Percentiles rank a stretch among this genome's conserved stretches.
These are phyloP conservation scores for Echria macrotheca DNA, from an alignment of 495 filamentous ascomycete species.

Conservation along the genomic window DNA sequence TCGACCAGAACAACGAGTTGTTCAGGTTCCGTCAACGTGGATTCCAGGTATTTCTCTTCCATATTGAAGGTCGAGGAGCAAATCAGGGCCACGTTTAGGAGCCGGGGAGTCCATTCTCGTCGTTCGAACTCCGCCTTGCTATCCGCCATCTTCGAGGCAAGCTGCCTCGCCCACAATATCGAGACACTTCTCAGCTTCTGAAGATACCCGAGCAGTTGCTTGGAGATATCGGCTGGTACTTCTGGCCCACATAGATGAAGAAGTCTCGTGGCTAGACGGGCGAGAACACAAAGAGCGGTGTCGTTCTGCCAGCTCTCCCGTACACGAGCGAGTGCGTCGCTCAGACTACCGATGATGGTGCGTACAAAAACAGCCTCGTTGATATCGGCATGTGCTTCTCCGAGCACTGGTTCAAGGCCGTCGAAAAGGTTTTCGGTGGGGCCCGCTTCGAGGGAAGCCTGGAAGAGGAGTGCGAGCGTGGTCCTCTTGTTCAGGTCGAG, in stretches of 20 bases:
- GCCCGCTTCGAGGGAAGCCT: constrained; percentile 45
- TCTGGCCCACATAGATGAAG: constrained; percentile 10
- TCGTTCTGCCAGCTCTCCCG: constrained; percentile 6
- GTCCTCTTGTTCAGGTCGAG: constrained; percentile 44
- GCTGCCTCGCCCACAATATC: constrained; percentile 12
- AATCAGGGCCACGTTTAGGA: not conserved
- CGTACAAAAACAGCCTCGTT: not conserved
- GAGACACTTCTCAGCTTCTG: constrained; percentile 5
- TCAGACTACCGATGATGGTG: not conserved
- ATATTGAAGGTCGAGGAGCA: constrained; percentile 13
- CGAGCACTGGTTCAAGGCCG: constrained; percentile 19
- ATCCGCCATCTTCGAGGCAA: not conserved
- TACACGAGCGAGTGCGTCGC: not conserved
- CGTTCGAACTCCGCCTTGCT: not conserved
- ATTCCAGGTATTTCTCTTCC: not conserved
- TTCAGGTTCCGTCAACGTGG: not conserved
- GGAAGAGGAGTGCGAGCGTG: constrained; percentile 41
- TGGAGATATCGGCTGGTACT: not conserved
- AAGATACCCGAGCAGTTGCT: constrained; percentile 10
- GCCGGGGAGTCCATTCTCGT: not conserved
- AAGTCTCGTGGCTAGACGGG: constrained; percentile 14
- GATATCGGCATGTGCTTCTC: constrained; percentile 7
- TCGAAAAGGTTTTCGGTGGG: not conserved
- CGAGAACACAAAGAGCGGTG: constrained; percentile 7
- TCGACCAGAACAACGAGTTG: constrained; percentile 7